Conservation (phyloP, 805 yeast genomes). For the Lachancea meyersii region DNA sequence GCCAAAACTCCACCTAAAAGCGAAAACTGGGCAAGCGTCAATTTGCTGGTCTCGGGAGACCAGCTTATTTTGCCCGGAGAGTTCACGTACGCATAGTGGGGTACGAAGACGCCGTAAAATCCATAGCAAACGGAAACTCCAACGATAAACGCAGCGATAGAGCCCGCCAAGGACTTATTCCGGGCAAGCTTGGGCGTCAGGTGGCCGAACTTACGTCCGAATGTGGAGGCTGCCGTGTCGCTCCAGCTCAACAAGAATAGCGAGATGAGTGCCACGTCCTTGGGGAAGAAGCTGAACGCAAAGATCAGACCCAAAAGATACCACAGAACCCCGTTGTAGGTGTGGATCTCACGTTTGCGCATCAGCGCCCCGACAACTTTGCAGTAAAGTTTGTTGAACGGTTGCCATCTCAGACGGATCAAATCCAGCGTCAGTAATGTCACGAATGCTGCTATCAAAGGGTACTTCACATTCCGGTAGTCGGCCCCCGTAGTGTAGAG, state of each 20-base stretch:
- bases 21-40: conserved; percentile 50
- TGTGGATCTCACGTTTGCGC: conserved; percentile 71
- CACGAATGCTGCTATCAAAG: conserved; percentile 50
- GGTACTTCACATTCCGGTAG: conserved; percentile 51
- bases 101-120: conserved; percentile 69
- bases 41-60: conserved; percentile 51
- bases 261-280: conserved; percentile 74
- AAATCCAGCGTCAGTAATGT: conserved; percentile 58
- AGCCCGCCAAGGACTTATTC: conserved; percentile 85
- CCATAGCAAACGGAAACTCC: conserved; percentile 64
- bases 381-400: conserved; percentile 64
- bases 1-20: conserved; percentile 73
- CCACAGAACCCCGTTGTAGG: conserved; percentile 82
- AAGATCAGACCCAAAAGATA: conserved; percentile 72
- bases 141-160: conserved; percentile 71
- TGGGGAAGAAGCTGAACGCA: conserved; percentile 64
- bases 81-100: conserved; percentile 51
- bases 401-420: conserved; percentile 53
- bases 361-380: conserved; percentile 69
- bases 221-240: conserved; percentile 92
- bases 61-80: conserved; percentile 56
- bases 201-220: conserved; percentile 82
- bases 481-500: conserved; percentile 60
- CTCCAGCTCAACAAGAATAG: conserved; percentile 89
- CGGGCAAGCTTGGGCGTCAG: conserved; percentile 70